phyloP scores from a whole-genome alignment of 192 early-diverging fungal genomes.

The Entomortierella parvispora region DNA sequence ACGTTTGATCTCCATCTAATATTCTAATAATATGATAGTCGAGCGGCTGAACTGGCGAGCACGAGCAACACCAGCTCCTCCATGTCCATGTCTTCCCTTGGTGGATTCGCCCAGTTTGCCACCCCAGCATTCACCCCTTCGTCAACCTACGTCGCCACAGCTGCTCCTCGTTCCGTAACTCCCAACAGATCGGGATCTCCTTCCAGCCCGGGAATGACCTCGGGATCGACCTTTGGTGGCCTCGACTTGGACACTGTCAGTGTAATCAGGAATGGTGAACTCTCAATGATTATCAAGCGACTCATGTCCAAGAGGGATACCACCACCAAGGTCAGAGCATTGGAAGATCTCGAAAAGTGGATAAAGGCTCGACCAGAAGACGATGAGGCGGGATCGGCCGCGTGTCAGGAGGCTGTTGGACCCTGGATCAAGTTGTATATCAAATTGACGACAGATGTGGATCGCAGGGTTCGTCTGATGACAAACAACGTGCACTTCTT shows the following conservation, averaged over 20 bases:
- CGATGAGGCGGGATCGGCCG: constrained; percentile 62
- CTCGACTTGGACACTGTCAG: constrained; percentile 53
- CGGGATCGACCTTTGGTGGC: constrained; percentile 27
- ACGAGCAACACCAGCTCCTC: constrained; percentile 48
- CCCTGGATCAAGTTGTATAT: constrained; percentile 71
- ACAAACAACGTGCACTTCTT: constrained; percentile 74
- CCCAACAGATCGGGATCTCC: constrained; percentile 30
- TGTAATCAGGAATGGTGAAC: constrained; percentile 61
- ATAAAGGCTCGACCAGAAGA: constrained; percentile 55
- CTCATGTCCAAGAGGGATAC: constrained; percentile 87
- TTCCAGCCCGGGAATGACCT: constrained; percentile 8
- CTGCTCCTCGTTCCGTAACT: constrained; percentile 34
- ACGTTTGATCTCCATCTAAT: not conserved
- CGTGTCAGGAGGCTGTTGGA: constrained; percentile 37
- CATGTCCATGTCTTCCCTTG: constrained; percentile 60
- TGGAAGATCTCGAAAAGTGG: constrained; percentile 84
- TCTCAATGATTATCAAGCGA: constrained; percentile 83
- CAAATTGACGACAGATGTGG: constrained; percentile 78
- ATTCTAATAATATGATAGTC: constrained; percentile 57
- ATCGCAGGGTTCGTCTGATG: constrained; percentile 83
- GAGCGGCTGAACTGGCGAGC: constrained; percentile 67
- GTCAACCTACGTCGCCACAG: constrained; percentile 42
- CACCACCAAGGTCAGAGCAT: constrained; percentile 85
- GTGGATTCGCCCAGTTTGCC: constrained; percentile 79
- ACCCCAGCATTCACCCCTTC: constrained; percentile 37